Evolutionary conservation across 768 basidiomycete genomes (phyloP).

Genomic region (Suillus americanus): DNA sequence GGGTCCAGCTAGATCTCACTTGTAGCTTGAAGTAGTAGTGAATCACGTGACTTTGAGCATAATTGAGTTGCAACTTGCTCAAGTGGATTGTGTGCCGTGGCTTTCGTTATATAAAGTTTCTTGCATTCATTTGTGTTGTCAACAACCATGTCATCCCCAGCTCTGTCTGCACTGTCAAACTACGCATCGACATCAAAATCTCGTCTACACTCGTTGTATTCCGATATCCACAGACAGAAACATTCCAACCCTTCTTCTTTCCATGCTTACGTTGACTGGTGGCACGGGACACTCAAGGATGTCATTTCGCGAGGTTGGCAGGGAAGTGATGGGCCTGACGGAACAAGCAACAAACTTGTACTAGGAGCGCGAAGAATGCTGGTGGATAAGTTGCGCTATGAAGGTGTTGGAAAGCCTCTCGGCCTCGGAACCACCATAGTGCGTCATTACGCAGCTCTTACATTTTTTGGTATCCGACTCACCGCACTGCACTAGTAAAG

Average conservation of each 20-base stretch:
- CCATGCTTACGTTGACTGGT: constrained; percentile 83
- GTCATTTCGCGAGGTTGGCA: constrained; percentile 62
- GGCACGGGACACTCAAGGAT: constrained; percentile 67
- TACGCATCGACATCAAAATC: constrained; percentile 33
- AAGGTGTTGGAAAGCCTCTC: constrained; percentile 75
- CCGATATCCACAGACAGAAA: constrained; percentile 83
- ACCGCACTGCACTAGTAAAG: constrained; percentile 55
- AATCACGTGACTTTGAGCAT: background rate
- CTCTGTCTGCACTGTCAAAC: constrained; percentile 25
- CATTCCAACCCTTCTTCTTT: constrained; percentile 83
- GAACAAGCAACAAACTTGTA: constrained; percentile 50
- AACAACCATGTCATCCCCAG: background rate
- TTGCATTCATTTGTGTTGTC: constrained; percentile 18
- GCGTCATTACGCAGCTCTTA: constrained; percentile 34
- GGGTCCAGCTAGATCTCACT: background rate
- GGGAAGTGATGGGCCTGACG: constrained; percentile 11
- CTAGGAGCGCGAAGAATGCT: constrained; percentile 55
- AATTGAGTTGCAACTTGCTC: too few species aligned
- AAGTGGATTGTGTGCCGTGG: background rate
- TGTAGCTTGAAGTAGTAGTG: background rate
- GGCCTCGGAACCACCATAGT: constrained; percentile 73
- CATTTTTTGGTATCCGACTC: constrained; percentile 17
- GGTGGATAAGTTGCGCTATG: constrained; percentile 59
- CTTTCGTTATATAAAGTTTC: background rate
- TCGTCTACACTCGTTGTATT: constrained; percentile 80